These are phyloP conservation scores for Dispira simplex DNA, from an alignment of 192 early-diverging fungal species.

Conservation along the genomic window DNA sequence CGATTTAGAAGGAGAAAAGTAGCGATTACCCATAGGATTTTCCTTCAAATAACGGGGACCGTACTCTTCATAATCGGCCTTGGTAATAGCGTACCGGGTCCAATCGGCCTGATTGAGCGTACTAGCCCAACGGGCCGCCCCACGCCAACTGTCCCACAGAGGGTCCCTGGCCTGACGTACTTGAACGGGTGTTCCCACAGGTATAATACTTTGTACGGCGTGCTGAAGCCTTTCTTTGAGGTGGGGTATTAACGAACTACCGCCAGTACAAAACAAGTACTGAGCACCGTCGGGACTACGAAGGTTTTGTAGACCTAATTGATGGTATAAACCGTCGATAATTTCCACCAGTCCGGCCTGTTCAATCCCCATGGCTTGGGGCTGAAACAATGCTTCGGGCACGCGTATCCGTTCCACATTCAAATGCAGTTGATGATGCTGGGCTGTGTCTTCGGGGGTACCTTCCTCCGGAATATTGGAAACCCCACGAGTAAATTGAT, in stretches of 20 bases:
- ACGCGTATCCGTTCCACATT: conserved; percentile 85
- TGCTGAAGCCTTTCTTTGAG: conserved; percentile 42
- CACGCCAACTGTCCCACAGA: conserved; percentile 67
- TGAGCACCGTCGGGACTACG: conserved; percentile 3
- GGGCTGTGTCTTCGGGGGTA: conserved; percentile 26
- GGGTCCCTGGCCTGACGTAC: conserved; percentile 54
- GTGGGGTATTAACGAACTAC: conserved; percentile 45
- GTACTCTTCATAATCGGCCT: conserved; percentile 63
- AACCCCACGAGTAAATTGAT: conserved; percentile 50
- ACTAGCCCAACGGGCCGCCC: conserved; percentile 58
- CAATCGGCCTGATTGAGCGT: conserved; percentile 21
- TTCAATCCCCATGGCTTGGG: conserved; percentile 69
- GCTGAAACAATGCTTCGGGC: conserved; percentile 84
- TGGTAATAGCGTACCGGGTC: conserved; percentile 35
- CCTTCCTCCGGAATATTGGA: conserved; percentile 15
- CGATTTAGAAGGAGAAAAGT: conserved; percentile 6
- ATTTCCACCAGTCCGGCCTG: conserved; percentile 80
- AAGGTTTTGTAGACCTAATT: not conserved
- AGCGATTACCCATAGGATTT: conserved; percentile 63
- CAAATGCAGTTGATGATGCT: conserved; percentile 68
- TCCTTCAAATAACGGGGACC: conserved; percentile 80
- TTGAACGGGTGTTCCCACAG: conserved; percentile 32
- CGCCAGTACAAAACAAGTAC: conserved; percentile 69
- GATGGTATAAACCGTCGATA: conserved; percentile 40
- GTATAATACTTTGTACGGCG: conserved; percentile 46